A percentile compares a stretch with the other conserved stretches of the same genome.
These are phyloP conservation scores for Daldinia loculata DNA, from an alignment of 495 filamentous ascomycete species.

Conservation along the genomic window DNA sequence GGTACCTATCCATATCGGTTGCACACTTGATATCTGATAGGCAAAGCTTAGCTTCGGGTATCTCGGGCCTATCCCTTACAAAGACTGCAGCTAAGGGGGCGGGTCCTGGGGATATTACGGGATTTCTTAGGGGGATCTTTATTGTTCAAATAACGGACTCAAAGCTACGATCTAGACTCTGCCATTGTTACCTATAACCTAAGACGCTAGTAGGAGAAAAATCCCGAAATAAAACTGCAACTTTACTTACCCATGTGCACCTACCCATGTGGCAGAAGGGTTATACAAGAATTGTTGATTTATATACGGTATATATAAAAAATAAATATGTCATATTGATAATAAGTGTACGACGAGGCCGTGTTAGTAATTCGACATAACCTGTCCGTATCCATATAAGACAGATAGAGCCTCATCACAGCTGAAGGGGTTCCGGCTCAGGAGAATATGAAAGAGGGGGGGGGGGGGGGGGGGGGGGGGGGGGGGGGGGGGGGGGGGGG, in stretches of 20 bases:
- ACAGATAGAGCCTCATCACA: background rate
- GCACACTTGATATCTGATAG: background rate
- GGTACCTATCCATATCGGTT: background rate
- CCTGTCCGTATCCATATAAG: background rate
- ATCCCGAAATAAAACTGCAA: background rate
- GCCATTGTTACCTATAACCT: background rate
- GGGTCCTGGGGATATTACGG: background rate
- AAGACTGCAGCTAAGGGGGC: background rate
- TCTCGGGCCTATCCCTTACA: slow-evolving; percentile 1
- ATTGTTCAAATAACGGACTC: background rate
- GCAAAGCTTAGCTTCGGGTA: slow-evolving; percentile 4
- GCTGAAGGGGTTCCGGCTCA: background rate
- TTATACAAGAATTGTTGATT: background rate
- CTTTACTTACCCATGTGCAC: background rate
- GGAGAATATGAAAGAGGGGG: background rate
- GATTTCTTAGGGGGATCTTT: background rate
- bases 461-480: too few species aligned
- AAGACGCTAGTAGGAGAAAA: background rate
- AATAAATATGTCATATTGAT: background rate
- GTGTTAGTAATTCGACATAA: background rate
- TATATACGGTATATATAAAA: background rate
- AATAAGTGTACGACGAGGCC: background rate
- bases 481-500: too few species aligned
- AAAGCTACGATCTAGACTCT: background rate
- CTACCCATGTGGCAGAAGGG: background rate